A percentile compares a stretch with the other conserved stretches of the same genome.
Evolutionary conservation across 495 filamentous ascomycete species (phyloP).

Genomic region (Letharia columbiana): DNA sequence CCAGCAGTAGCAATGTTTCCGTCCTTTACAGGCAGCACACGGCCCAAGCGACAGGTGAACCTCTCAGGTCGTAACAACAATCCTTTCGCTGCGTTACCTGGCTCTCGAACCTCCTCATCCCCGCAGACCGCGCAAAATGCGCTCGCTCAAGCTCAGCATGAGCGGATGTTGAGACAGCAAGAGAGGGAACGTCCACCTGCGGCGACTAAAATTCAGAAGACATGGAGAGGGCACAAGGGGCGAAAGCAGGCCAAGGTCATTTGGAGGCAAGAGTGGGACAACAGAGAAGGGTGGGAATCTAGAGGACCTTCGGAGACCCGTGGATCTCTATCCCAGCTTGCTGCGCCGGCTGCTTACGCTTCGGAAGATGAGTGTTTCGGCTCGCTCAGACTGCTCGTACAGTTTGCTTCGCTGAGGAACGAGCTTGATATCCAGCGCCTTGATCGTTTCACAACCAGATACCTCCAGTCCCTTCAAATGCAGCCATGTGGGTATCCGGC

Average conservation of each 20-base stretch:
- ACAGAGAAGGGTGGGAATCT: conserved; percentile 29
- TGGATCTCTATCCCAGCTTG: neutral
- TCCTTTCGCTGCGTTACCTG: conserved; percentile 53
- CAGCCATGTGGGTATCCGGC: conserved; percentile 36
- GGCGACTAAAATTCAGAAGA: conserved; percentile 62
- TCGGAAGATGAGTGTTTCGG: conserved; percentile 40
- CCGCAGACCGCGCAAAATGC: conserved; percentile 60
- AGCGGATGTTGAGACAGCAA: conserved; percentile 68
- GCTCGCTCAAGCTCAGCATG: conserved; percentile 75
- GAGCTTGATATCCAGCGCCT: conserved; percentile 37
- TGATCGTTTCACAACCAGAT: conserved; percentile 38
- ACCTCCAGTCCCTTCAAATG: conserved; percentile 34
- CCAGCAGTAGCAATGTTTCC: conserved; percentile 58
- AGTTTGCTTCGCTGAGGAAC: conserved; percentile 39
- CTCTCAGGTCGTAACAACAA: conserved; percentile 78
- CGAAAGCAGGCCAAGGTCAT: conserved; percentile 46
- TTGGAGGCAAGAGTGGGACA: conserved; percentile 65
- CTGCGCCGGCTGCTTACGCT: conserved; percentile 30
- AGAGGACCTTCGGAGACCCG: conserved; percentile 10
- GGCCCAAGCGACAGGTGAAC: conserved; percentile 83
- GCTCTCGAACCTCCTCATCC: conserved; percentile 32
- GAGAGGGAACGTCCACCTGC: conserved; percentile 74
- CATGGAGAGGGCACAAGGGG: conserved; percentile 72
- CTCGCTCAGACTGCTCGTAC: conserved; percentile 42
- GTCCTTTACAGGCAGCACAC: conserved; percentile 79